Evolutionary conservation across 441 rosid genomes (phyloP), one percentile per base, ranked within the genome.

Genomic region (Mallotus repandus): DNA sequence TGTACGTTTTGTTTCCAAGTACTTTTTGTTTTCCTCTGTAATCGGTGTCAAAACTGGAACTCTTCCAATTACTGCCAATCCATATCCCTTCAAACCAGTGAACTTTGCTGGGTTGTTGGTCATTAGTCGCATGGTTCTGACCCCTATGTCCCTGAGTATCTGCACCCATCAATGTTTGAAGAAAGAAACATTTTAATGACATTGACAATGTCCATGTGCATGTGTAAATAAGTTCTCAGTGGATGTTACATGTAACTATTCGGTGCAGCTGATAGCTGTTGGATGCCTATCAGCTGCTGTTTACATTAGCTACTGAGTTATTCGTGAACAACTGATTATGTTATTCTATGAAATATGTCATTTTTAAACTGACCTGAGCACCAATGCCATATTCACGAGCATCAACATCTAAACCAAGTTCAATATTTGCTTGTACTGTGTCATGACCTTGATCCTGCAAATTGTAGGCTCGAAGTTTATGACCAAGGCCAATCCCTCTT

Each of bases 51-150:
- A 77, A 35, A 90, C 85, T 2, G 98, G 94, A 60, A 91, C 92
- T 76, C 97, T 77, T 10, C 94, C 91, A 8, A 91, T 80, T 8
- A 89, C 94, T 3, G 98, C 96, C 63, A 93, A 80, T 49, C 97
- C 97, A 14, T 91, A 90, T 58, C 94, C 97, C 73, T 87, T 91
- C 80, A 91, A 78, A 7, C 98, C 97, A 0, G 83, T 80, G 84
- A 91, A 94, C 83, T 94, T 94, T 19, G 98, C 90, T 0, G 97
- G 96, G 55, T 93, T 93, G 83, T 91, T 93, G 0, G 98, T 91
- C 97, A 93, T 91, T 74, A 91, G 83, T 14, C 91, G 76, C 98
- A 93, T 90, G 4, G 98, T 90, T 72, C 84, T 77, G 48, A 91
- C 91, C 61, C 96, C 93, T 7, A 94, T 70, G 77, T 91, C 97